phyloP scores from a whole-genome alignment of 2,329 filamentous ascomycete genomes.

The Diplodia scrobiculata region DNA sequence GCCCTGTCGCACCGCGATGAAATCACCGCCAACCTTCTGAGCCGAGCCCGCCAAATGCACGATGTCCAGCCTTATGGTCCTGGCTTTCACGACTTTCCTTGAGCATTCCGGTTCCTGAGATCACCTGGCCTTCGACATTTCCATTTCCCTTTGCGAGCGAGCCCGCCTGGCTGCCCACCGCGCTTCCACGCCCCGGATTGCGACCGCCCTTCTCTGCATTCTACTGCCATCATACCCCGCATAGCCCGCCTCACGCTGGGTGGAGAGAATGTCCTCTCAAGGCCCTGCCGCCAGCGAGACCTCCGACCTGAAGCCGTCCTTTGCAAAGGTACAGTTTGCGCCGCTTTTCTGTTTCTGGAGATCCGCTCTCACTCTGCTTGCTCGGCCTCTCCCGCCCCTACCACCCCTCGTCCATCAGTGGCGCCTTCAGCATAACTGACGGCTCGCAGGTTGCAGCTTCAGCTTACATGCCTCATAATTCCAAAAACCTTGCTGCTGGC shows the following conservation, averaged over 20 bases:
- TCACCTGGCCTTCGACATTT: conserved; percentile 31
- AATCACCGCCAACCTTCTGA: conserved; percentile 30
- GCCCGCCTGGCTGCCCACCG: conserved; percentile 33
- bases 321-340: conserved; percentile 67
- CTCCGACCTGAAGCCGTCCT: conserved; percentile 60
- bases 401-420: not conserved
- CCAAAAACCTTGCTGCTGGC: conserved; percentile 36
- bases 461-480: conserved; percentile 40
- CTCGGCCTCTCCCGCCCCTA: not conserved
- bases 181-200: conserved; percentile 28
- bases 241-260: not conserved
- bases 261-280: conserved; percentile 29
- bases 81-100: conserved; percentile 55
- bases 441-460: conserved; percentile 46
- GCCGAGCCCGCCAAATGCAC: conserved; percentile 51
- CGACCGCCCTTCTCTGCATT: conserved; percentile 24
- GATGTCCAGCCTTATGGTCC: conserved; percentile 53
- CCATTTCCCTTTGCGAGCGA: conserved; percentile 26
- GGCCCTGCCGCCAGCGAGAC: conserved; percentile 28
- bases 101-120: conserved; percentile 53
- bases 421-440: conserved; percentile 30
- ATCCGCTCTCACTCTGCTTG: not conserved
- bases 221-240: conserved; percentile 24
- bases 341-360: not conserved
- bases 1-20: conserved; percentile 26